These are phyloP conservation scores for Alternaria viburni DNA, from an alignment of 2,329 filamentous ascomycete genomes.

Conservation along the genomic window DNA sequence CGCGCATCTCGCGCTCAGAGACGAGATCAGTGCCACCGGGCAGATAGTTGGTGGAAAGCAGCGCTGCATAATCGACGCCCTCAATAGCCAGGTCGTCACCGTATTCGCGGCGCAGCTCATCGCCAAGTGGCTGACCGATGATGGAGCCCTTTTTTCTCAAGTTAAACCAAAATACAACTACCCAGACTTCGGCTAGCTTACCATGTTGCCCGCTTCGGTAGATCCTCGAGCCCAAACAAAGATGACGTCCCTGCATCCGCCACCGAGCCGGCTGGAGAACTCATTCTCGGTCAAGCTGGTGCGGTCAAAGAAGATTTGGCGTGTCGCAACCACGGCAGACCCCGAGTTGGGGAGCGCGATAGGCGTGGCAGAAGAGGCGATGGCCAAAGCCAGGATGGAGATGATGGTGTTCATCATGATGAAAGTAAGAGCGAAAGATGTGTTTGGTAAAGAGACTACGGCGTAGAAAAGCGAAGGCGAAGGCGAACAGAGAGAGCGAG, in stretches of 20 bases:
- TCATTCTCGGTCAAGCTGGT: constrained; percentile 1
- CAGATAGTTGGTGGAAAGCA: constrained; percentile 4
- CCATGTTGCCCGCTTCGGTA: constrained; percentile 4
- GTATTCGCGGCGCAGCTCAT: constrained; percentile 5
- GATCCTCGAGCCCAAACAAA: constrained; percentile 7
- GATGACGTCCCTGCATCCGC: constrained; percentile 1
- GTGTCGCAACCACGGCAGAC: not conserved
- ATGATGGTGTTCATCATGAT: not conserved
- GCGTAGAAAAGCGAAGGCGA: not conserved
- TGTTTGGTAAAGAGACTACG: not conserved
- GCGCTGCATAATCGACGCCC: constrained; percentile 3
- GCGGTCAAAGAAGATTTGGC: constrained; percentile 1
- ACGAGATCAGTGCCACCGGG: constrained; percentile 3
- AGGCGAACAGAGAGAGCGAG: not conserved
- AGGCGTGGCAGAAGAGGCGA: not conserved
- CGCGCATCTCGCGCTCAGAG: constrained; percentile 1
- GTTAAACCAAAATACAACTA: not conserved
- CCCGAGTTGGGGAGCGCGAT: not conserved
- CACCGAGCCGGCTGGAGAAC: not conserved
- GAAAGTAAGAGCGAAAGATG: not conserved
- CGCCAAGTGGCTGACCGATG: constrained; percentile 3
- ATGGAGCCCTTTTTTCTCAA: not conserved
- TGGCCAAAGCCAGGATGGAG: constrained; percentile 1
- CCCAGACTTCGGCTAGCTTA: not conserved
- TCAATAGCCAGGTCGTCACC: not conserved